Base-by-base conservation (phyloP, 2,329 filamentous ascomycete species). In the Epicoccum sorghinum region DNA sequence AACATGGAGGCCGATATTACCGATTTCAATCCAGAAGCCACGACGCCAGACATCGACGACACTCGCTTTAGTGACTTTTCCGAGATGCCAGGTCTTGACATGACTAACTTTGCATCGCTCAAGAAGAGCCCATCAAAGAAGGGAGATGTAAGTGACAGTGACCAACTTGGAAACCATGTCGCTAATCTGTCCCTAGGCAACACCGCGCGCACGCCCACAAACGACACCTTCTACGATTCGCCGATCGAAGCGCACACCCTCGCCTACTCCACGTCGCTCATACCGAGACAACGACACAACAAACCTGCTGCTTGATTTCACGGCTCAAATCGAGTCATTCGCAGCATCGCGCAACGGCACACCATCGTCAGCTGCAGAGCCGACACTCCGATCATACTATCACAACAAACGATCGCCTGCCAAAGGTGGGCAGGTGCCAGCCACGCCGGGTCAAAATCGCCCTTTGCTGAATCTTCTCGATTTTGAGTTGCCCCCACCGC, bases 401-500 rank as follows among this genome's bases (percentile, higher is more conserved):
- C 68, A 71, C 36, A 71, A 61, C 49, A 71, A 71, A 51, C 64
- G 69, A 8, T 73, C 68, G 10, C 71, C 69, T 23, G 68, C 65
- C 7, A 73, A 72, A 40, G 66, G 62, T 38, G 60, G 60, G 30
- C 51, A 62, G 39, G 61, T 70, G 10, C 65, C 68, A n/a, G 52
- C 62, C n/a, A 72, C 69, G 23, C 71, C 70, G 40, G 60, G 60
- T 35, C 69, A 70, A 25, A 70, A 64, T 36, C 68, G 70, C 6
- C 68, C 72, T 7, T 58, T 73, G 39, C 42, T 74, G 42, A 72
- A 74, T 37, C 58, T 74, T 4, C 84, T 96, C 41, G 91, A 96
- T 75, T 95, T 96, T 70, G 95, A 98, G 67, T 89, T 98, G 8
- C 92, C 93, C n/a, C 91, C 93, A 0, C 87, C 92, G 63, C 92